Evolutionary conservation across 2,329 filamentous ascomycete genomes (phyloP).

Genomic region (Periglandula ipomoeae): DNA sequence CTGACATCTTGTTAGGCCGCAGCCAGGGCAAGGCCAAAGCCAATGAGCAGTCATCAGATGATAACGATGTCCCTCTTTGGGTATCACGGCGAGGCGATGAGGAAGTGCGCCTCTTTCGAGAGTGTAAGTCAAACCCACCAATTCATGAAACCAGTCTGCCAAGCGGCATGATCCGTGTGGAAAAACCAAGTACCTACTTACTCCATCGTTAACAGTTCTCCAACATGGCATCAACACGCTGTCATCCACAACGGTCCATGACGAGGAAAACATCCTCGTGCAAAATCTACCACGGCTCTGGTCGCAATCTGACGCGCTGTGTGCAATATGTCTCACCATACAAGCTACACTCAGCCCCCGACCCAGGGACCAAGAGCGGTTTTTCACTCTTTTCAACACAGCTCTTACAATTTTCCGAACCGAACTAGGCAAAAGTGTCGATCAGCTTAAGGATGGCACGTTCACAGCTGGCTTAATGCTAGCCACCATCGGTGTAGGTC

Average conservation of each 20-base stretch:
- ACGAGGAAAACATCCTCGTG: slow-evolving; percentile 1
- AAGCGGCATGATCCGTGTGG: too few species aligned
- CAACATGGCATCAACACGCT: background rate
- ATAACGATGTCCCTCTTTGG: background rate
- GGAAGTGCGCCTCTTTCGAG: background rate
- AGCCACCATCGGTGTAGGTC: background rate
- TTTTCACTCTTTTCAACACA: background rate
- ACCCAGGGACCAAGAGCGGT: background rate
- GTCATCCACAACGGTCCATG: slow-evolving; percentile 1
- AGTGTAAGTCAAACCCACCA: background rate
- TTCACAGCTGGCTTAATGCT: slow-evolving; percentile 4
- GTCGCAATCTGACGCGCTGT: background rate
- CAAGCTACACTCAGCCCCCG: background rate
- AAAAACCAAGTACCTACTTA: too few species aligned
- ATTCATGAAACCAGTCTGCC: too few species aligned
- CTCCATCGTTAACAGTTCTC: background rate
- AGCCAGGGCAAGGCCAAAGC: background rate
- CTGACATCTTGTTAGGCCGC: background rate
- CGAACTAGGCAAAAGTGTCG: background rate
- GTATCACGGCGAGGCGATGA: background rate
- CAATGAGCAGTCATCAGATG: background rate
- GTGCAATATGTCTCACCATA: slow-evolving; percentile 1
- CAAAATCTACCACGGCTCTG: background rate
- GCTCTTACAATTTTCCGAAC: background rate
- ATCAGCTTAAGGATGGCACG: background rate